Evolutionary conservation across 176 grass and related monocot species (phyloP).

Genomic region (Oryza nivara): DNA sequence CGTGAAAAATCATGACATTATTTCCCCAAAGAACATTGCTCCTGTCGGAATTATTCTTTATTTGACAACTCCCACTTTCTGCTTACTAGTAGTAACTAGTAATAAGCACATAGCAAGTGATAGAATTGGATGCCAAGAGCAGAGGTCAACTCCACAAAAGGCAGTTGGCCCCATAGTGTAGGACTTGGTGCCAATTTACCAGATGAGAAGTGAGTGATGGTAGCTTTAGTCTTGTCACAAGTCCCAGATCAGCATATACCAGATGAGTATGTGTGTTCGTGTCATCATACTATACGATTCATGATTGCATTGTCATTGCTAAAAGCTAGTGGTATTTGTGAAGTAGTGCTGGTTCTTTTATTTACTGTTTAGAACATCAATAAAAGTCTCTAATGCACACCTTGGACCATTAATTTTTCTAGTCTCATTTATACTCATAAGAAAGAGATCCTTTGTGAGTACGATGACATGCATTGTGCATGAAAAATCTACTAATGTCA

Average conservation of each 20-base stretch:
- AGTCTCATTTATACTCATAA: background rate
- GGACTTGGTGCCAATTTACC: background rate
- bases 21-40: background rate
- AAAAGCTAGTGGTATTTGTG: background rate
- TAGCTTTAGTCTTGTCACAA: constrained; percentile 38
- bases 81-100: background rate
- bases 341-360: background rate
- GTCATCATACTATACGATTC: background rate
- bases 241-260: constrained; percentile 1
- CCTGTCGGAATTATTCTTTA: constrained; percentile 22
- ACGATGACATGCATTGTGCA: background rate
- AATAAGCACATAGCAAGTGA: background rate
- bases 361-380: background rate
- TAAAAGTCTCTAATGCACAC: background rate
- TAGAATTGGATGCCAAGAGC: constrained; percentile 28
- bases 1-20: background rate
- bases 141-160: constrained; percentile 35
- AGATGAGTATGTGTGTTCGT: background rate
- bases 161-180: background rate
- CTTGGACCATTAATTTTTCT: background rate
- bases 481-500: background rate
- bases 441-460: background rate
- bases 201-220: background rate
- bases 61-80: constrained; percentile 31
- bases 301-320: constrained; percentile 54